Evolutionary conservation across 2,329 filamentous ascomycete species (phyloP), one percentile per base, ranked within the genome.

Genomic region (Colletotrichum chlorophyti): DNA sequence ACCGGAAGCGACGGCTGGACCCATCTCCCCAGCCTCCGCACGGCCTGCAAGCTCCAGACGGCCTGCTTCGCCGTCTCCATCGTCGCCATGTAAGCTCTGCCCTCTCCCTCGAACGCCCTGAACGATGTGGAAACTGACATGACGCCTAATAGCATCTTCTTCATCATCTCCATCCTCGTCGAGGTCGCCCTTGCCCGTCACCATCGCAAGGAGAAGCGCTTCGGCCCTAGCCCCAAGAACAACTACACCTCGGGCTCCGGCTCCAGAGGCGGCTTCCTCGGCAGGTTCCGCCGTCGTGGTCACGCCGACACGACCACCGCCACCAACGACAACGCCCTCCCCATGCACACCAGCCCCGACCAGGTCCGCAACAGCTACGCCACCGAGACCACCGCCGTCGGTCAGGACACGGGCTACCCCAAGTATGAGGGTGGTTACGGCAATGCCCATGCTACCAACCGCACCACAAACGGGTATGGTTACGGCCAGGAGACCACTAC

Each of bases 11-110:
- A 77, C 65, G 78, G 77, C 31, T 84, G 84, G 60, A 77, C 75
- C 15, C 65, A 66, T 9, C 69, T 84, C 41, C 82, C 82, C 2
- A 80, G 72, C 42, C 80, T 77, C 60, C 70, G 68, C 34, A 72
- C 73, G 7, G 86, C 89, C 1, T 97, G 93, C 78, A 81, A 81
- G 58, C 78, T 97, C 65, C 86, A 96, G 75, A 91, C 87, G 46
- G 92, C 88, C 40, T 84, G 81, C 60, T 88, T 97, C 64, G 90
- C 91, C 4, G 87, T 95, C 14, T 79, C 93, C 26, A 90, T 97
- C 60, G 84, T 93, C 54, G 90, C 83, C 68, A 86, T 90, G 87
- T 93, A 79, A 76, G 79, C 61, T 8, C 6, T 27, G 12, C 10
- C 15, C 19, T n/a, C 14, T 15, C 29, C 8, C 12, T 32, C 19